Conservation (phyloP, 1,139 yeast genomes). For the Sugiyamaella neomexicana region DNA sequence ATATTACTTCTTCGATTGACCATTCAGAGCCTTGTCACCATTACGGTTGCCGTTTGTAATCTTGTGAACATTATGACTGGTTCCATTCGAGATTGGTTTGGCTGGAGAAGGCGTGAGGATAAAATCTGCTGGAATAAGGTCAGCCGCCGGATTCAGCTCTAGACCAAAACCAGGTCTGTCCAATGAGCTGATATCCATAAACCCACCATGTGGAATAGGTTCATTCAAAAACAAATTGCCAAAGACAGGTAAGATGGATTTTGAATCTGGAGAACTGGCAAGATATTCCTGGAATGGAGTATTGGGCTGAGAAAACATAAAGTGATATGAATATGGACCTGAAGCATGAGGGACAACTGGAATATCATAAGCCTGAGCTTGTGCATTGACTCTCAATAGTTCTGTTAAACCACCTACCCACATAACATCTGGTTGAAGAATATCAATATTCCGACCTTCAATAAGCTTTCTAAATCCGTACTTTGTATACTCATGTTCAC, state of each 20-base stretch:
- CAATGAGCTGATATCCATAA: slow-evolving; percentile 42
- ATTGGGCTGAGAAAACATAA: slow-evolving; percentile 50
- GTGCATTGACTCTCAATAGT: slow-evolving; percentile 47
- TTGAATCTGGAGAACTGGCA: slow-evolving; percentile 52
- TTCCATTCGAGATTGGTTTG: slow-evolving; percentile 35
- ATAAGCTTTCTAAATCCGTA: slow-evolving; percentile 52
- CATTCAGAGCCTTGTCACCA: neutral
- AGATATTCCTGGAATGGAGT: slow-evolving; percentile 55
- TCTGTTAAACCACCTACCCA: slow-evolving; percentile 56
- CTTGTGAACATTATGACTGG: slow-evolving; percentile 1
- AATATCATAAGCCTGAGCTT: slow-evolving; percentile 53
- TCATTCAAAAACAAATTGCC: slow-evolving; percentile 49
- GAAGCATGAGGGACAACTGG: slow-evolving; percentile 55
- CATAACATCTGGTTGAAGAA: slow-evolving; percentile 54
- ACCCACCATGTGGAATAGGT: slow-evolving; percentile 50
- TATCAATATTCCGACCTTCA: slow-evolving; percentile 50
- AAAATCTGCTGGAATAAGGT: slow-evolving; percentile 45
- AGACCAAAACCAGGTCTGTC: slow-evolving; percentile 51
- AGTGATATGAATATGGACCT: slow-evolving; percentile 53
- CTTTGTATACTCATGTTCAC: slow-evolving; percentile 53
- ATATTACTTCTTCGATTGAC: neutral
- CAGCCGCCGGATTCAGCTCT: slow-evolving; percentile 46
- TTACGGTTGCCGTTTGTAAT: neutral
- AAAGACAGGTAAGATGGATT: slow-evolving; percentile 49
- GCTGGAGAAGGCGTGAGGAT: slow-evolving; percentile 46